Evolutionary conservation across 2,329 filamentous ascomycete species (phyloP).

Genomic region (Diaporthe ilicicola): DNA sequence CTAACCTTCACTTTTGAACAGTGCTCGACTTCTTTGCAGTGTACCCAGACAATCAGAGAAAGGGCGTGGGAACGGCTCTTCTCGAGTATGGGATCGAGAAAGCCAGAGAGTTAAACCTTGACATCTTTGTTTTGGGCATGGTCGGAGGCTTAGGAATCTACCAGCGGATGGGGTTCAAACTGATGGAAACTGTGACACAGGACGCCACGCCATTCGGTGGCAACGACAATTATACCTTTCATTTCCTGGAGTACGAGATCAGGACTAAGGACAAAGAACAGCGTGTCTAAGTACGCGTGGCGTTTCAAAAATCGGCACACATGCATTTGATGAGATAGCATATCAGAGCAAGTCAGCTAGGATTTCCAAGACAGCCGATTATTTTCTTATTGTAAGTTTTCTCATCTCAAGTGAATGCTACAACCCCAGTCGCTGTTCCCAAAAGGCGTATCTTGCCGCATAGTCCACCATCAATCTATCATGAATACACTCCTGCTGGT

Average conservation of each 20-base stretch:
- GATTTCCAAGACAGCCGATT: no score
- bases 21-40: slow-evolving; percentile 40
- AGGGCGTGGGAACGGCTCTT: slow-evolving; percentile 37
- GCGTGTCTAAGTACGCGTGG: no score
- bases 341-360: no score
- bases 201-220: slow-evolving; percentile 38
- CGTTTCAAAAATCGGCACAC: no score
- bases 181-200: slow-evolving; percentile 35
- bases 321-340: no score
- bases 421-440: no score
- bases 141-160: slow-evolving; percentile 35
- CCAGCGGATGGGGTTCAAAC: slow-evolving; percentile 36
- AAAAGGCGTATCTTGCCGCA: no score
- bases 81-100: slow-evolving; percentile 35
- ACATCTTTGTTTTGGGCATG: slow-evolving; percentile 38
- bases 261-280: not conserved
- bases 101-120: slow-evolving; percentile 37
- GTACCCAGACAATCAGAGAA: slow-evolving; percentile 36
- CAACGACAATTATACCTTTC: slow-evolving; percentile 34
- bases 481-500: no score
- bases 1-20: not conserved
- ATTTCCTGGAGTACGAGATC: slow-evolving; percentile 37
- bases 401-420: no score
- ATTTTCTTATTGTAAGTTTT: no score
- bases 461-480: no score